A percentile compares a stretch with the other conserved stretches of the same genome.
Conservation (phyloP, 2,329 filamentous ascomycete genomes). For the Sordariomycetes sp. region DNA sequence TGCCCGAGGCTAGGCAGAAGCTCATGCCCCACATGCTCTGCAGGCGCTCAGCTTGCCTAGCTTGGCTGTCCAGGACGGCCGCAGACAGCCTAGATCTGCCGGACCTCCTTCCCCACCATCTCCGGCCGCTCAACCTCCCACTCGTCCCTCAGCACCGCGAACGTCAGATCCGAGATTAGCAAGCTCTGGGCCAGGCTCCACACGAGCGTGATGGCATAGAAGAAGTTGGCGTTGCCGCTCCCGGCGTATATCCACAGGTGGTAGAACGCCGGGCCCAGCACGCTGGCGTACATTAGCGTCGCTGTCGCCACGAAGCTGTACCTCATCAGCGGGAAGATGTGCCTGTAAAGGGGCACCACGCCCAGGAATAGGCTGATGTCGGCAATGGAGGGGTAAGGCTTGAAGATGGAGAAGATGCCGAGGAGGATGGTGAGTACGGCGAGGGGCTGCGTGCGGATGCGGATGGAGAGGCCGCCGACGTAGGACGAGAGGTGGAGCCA, state of each 20-base stretch:
- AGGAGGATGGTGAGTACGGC: conserved; percentile 77
- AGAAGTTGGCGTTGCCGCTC: conserved; percentile 97
- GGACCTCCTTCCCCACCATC: conserved; percentile 77
- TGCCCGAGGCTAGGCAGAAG: too few relatives aligned
- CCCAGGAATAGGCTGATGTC: conserved; percentile 82
- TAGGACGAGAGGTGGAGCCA: conserved; percentile 93
- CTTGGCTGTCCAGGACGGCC: background rate
- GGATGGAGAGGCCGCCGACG: conserved; percentile 73
- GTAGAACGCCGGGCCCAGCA: conserved; percentile 90
- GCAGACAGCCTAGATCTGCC: conserved; percentile 55
- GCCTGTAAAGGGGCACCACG: conserved; percentile 75
- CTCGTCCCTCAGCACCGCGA: conserved; percentile 83
- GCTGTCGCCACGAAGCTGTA: conserved; percentile 83
- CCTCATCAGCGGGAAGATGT: conserved; percentile 85
- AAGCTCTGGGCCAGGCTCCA: conserved; percentile 89
- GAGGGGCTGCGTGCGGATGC: conserved; percentile 74
- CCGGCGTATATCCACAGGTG: conserved; percentile 97
- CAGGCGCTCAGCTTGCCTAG: too few relatives aligned
- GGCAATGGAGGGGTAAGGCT: conserved; percentile 88
- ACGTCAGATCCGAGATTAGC: conserved; percentile 77
- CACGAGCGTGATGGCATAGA: conserved; percentile 97
- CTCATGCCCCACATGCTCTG: too few relatives aligned
- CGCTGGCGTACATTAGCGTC: conserved; percentile 74
- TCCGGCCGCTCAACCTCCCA: conserved; percentile 89
- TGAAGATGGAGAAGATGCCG: conserved; percentile 89